Evolutionary conservation across 257 asterid species (phyloP), one percentile per base, ranked within the genome.

Genomic region (Thymus quinquecostatus): DNA sequence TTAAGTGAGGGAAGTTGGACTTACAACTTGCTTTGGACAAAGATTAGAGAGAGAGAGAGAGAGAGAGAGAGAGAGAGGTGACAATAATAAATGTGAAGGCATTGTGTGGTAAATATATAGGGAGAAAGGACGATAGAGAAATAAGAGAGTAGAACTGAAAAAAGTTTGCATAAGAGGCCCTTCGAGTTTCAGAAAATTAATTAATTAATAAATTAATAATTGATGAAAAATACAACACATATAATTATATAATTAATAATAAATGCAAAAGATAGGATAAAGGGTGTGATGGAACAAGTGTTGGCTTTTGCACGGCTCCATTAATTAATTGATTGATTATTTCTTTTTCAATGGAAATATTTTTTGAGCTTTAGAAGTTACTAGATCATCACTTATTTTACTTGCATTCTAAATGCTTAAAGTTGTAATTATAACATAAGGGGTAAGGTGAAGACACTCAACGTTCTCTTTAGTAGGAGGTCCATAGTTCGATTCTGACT

Each of bases 91-190:
- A 80, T 76, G 81, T 47, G 66, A 57, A 61, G 63, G 68, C 13
- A 6, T 59, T 64, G 28, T 61, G 34, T 76, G 56, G 56, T 1
- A 10, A 11, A 53, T 83, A 81, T 70, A 71, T 71, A 77, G 69
- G 62, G 79, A 21, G 54, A 73, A 74, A 47, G 78, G 79, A 78
- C 44, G 71, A 49, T 5, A 10, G 30, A 30, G 73, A 66, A 69
- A 72, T 30, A 13, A 29, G 41, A 12, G 70, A 43, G 34, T 21
- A 55, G 48, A 14, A 45, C 28, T 27, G 21, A 21, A 21, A 21
- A 21, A 1, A 74, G 64, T 38, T 85, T 80, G 79, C 89, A 65
- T 2, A 32, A 47, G 10, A 80, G 5, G 71, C 82, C 89, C 86
- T 76, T 80, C 8, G 36, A 66, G 49, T 56, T 54, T 70, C 10